Percentiles rank a stretch among this genome's conserved stretches.
Evolutionary conservation across 257 asterid species (phyloP).

Genomic region (Fraxinus cuspidata): DNA sequence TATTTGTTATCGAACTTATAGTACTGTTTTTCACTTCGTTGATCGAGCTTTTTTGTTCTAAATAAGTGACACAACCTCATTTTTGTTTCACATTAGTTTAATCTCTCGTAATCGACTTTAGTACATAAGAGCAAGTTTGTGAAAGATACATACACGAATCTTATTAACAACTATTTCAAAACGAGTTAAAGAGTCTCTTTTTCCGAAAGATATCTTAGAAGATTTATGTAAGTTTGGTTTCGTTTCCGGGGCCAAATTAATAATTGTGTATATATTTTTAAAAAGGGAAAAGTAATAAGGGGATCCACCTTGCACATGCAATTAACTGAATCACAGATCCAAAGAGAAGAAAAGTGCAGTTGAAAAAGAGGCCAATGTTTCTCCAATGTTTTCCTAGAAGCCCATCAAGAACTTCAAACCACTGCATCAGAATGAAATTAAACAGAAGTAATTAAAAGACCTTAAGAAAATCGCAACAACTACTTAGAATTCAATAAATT

Average conservation of each 20-base stretch:
- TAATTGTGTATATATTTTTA: too few relatives aligned
- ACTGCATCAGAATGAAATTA: constrained; percentile 39
- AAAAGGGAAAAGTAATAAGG: not conserved
- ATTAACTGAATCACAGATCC: constrained; percentile 95
- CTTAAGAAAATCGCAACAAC: not conserved
- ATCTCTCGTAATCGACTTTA: not conserved
- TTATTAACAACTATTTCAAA: not conserved
- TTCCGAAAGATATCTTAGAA: not conserved
- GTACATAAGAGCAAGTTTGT: not conserved
- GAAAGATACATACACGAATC: not conserved
- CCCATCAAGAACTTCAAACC: constrained; percentile 98
- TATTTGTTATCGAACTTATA: too few relatives aligned
- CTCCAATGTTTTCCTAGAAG: constrained; percentile 89
- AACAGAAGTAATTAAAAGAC: not conserved
- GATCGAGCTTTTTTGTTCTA: too few relatives aligned
- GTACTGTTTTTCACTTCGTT: too few relatives aligned
- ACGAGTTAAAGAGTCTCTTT: not conserved
- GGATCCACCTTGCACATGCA: constrained; percentile 86
- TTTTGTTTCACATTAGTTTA: too few relatives aligned
- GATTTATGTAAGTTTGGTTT: not conserved
- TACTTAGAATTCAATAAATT: not conserved
- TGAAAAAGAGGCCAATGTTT: constrained; percentile 79
- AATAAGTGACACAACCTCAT: too few relatives aligned
- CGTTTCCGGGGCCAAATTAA: not conserved
- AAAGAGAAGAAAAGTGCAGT: constrained; percentile 90